phyloP scores from a whole-genome alignment of 2,329 filamentous ascomycete species.

The Alternaria dauci region DNA sequence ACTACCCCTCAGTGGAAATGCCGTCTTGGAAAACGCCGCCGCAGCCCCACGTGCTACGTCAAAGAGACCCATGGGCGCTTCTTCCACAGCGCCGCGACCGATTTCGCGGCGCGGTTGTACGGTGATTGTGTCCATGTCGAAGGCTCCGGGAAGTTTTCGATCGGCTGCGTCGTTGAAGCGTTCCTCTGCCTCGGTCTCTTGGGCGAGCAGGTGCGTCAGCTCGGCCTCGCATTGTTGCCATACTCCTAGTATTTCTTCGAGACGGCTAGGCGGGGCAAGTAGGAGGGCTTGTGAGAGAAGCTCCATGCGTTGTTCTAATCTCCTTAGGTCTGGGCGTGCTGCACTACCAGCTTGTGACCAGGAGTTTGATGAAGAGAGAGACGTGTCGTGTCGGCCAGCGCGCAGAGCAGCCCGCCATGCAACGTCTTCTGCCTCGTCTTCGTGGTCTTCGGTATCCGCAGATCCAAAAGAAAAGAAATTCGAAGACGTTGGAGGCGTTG shows the following conservation, averaged over 20 bases:
- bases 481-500: conserved; percentile 33
- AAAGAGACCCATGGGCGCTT: conserved; percentile 63
- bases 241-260: conserved; percentile 77
- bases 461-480: conserved; percentile 39
- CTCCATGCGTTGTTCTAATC: conserved; percentile 82
- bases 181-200: conserved; percentile 73
- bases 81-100: conserved; percentile 54
- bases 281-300: conserved; percentile 78
- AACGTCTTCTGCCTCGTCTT: conserved; percentile 65
- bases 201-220: conserved; percentile 70
- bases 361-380: conserved; percentile 50
- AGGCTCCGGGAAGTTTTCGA: conserved; percentile 59
- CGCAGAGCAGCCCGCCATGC: conserved; percentile 81
- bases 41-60: conserved; percentile 61
- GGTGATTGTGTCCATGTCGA: conserved; percentile 46
- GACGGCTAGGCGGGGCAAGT: conserved; percentile 72
- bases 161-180: conserved; percentile 75
- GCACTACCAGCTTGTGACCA: conserved; percentile 55
- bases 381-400: conserved; percentile 73
- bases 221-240: conserved; percentile 83
- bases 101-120: conserved; percentile 54
- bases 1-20: conserved; percentile 54
- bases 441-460: conserved; percentile 26
- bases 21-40: conserved; percentile 57
- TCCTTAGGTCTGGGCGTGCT: conserved; percentile 65